phyloP scores from a whole-genome alignment of 306 rosid genomes.

The Herpetospermum pedunculosum region DNA sequence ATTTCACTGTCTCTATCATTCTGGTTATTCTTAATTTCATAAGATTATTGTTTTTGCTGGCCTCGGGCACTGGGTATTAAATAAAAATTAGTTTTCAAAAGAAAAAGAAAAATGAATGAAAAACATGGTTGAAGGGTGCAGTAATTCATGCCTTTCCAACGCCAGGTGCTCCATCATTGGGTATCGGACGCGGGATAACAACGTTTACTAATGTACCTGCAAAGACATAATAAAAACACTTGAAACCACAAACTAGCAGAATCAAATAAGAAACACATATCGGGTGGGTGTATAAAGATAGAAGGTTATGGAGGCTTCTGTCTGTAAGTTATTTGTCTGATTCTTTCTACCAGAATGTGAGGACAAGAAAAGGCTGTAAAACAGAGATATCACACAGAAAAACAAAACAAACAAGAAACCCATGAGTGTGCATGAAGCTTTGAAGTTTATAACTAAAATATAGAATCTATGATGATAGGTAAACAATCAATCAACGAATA shows the following conservation, averaged over 20 bases:
- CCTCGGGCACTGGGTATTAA: not conserved
- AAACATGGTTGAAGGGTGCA: not conserved
- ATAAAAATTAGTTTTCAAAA: not conserved
- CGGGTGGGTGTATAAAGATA: slow-evolving; percentile 21
- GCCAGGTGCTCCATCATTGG: slow-evolving; percentile 54
- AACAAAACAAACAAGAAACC: slow-evolving; percentile 14
- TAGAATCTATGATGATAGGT: not conserved
- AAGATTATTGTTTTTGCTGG: not conserved
- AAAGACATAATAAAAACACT: slow-evolving; percentile 13
- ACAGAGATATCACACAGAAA: slow-evolving; percentile 42
- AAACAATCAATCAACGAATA: not conserved
- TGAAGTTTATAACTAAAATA: not conserved
- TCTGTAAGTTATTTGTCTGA: slow-evolving; percentile 65
- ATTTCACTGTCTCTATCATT: not conserved
- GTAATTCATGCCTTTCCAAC: slow-evolving; percentile 59
- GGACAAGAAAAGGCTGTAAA: slow-evolving; percentile 65
- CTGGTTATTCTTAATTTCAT: not conserved
- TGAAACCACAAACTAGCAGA: slow-evolving; percentile 11
- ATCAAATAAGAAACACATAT: slow-evolving; percentile 11
- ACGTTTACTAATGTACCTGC: slow-evolving; percentile 74
- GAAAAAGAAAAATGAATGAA: not conserved
- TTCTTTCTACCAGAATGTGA: slow-evolving; percentile 67
- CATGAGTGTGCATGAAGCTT: slow-evolving; percentile 22
- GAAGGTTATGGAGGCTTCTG: slow-evolving; percentile 64
- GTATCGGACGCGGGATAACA: slow-evolving; percentile 75